Evolutionary conservation across 1,284 basidiomycete genomes (phyloP), one percentile per base, ranked within the genome.

Genomic region (Takashimella koratensis): DNA sequence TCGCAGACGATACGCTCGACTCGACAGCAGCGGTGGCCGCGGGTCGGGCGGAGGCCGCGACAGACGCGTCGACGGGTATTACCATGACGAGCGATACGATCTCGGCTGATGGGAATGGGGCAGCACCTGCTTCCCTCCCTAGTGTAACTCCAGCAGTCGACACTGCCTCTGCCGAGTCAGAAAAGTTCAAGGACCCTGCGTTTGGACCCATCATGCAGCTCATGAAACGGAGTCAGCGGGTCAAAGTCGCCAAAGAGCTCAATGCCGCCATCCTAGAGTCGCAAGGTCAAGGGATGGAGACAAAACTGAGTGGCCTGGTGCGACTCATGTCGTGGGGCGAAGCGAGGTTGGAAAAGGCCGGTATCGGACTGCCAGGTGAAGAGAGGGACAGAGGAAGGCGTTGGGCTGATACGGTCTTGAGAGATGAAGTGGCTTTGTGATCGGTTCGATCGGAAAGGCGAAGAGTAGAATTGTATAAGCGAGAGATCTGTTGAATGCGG

Each of bases 211-310:
- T 77, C 47, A 69, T 65, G 19, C 59, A 71, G 19, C 79, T 98
- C 46, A 78, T 98, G 66, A 86, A 87, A 27, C 86, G 88, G 21
- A 85, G 85, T 22, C 93, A 98, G 70, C 82, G 96, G 25, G 82
- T 91, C 82, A 87, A 88, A 76, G 96, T 94, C 10, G 94, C 95
- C 3, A 75, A 76, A 10, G 88, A 96, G 76, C 85, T 98, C 66
- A 98, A 98, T 69, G 87, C 90, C 0, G 94, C 95, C 22, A 95
- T 98, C 54, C 79, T 98, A 62, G 89, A 92, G 63, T 88, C 86
- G 66, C 81, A 94, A 61, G 88, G 90, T 59, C 90, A 97, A 67
- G 90, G 92, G 0, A 87, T 87, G 70, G 90, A 95, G 67, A 90
- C 93, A 44, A 97, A 95, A 77, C 77, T 98, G 45, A 84, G 87